A percentile compares a stretch with the other conserved stretches of the same genome.
phyloP scores from a whole-genome alignment of 2,329 filamentous ascomycete genomes.

The Gnomoniopsis smithogilvyi region DNA sequence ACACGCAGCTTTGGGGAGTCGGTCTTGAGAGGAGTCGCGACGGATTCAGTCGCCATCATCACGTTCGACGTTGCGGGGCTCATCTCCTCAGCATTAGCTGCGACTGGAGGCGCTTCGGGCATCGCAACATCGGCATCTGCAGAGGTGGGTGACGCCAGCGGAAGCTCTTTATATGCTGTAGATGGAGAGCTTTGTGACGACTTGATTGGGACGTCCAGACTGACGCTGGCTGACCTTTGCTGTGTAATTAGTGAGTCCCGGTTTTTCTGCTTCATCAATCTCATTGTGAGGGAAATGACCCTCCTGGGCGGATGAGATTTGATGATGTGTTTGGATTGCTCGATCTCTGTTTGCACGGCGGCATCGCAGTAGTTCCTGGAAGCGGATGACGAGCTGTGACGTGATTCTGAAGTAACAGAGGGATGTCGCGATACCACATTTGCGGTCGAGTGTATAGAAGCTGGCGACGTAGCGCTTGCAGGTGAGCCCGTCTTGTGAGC shows the following conservation, averaged over 20 bases:
- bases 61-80: not conserved
- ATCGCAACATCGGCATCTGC: slow-evolving; percentile 26
- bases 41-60: slow-evolving; percentile 16
- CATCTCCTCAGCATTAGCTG: slow-evolving; percentile 21
- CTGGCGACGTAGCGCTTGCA: slow-evolving; percentile 37
- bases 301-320: slow-evolving; percentile 38
- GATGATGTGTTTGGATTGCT: slow-evolving; percentile 41
- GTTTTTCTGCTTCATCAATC: slow-evolving; percentile 30
- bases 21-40: slow-evolving; percentile 25
- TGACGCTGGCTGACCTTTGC: slow-evolving; percentile 30
- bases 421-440: slow-evolving; percentile 26
- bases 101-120: slow-evolving; percentile 30
- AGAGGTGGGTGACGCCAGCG: slow-evolving; percentile 11
- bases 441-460: slow-evolving; percentile 26
- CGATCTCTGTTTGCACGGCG: slow-evolving; percentile 52
- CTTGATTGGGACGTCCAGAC: slow-evolving; percentile 36
- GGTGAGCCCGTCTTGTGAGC: slow-evolving; percentile 54
- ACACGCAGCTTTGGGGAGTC: slow-evolving; percentile 48
- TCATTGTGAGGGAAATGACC: slow-evolving; percentile 49
- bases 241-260: slow-evolving; percentile 23
- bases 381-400: slow-evolving; percentile 36
- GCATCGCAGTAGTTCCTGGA: slow-evolving; percentile 47
- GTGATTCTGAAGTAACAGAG: slow-evolving; percentile 30
- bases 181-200: slow-evolving; percentile 20
- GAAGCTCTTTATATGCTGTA: slow-evolving; percentile 6